Percentiles rank a stretch among this genome's conserved stretches.
Evolutionary conservation across 2,329 filamentous ascomycete genomes (phyloP).

Genomic region (Dactylonectria estremocensis): DNA sequence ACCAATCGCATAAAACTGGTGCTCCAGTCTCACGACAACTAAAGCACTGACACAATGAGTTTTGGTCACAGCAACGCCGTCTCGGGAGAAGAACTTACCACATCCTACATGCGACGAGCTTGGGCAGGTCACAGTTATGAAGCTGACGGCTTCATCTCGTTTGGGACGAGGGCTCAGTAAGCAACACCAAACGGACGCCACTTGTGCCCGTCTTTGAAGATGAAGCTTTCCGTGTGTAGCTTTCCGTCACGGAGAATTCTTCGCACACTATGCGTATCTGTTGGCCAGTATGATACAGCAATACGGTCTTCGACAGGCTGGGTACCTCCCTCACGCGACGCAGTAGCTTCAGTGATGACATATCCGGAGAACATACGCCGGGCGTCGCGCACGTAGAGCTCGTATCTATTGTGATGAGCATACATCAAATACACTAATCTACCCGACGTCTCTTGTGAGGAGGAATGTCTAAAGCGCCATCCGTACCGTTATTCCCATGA

Average conservation of each 20-base stretch:
- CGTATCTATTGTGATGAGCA: too few relatives aligned
- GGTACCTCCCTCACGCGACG: not conserved
- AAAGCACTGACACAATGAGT: not conserved
- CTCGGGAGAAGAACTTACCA: not conserved
- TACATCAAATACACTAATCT: too few relatives aligned
- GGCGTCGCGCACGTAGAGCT: slow-evolving; percentile 15
- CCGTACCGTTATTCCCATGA: too few relatives aligned
- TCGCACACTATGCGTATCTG: slow-evolving; percentile 13
- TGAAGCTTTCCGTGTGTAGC: slow-evolving; percentile 16
- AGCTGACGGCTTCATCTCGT: not conserved
- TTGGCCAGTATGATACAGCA: slow-evolving; percentile 16
- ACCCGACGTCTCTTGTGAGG: too few relatives aligned
- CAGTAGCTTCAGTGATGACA: slow-evolving; percentile 11
- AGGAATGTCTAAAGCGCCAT: too few relatives aligned
- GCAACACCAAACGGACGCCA: slow-evolving; percentile 7
- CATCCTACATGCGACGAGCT: slow-evolving; percentile 19
- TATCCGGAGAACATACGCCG: slow-evolving; percentile 16
- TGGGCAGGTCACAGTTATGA: slow-evolving; percentile 16
- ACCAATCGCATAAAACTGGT: slow-evolving; percentile 15
- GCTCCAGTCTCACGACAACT: slow-evolving; percentile 11
- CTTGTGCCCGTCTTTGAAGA: slow-evolving; percentile 18
- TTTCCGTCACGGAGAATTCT: slow-evolving; percentile 1
- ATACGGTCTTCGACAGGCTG: not conserved
- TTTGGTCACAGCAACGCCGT: not conserved
- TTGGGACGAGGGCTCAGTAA: slow-evolving; percentile 5